Evolutionary conservation across 257 asterid genomes (phyloP).

Genomic region (Nicotiana noctiflora): DNA sequence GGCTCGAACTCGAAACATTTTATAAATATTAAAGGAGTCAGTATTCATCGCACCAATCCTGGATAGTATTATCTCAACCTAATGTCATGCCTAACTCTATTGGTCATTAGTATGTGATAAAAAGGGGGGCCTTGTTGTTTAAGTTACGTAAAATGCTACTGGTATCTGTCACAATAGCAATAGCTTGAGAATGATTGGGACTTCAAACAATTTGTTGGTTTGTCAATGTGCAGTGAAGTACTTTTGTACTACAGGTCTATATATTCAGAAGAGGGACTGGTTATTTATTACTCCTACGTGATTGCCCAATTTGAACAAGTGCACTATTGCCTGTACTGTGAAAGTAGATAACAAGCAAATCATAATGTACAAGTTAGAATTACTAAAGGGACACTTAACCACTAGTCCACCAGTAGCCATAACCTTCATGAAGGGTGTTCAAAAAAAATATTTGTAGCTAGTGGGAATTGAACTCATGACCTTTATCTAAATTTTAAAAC

Average conservation of each 20-base stretch:
- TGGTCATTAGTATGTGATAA: background rate
- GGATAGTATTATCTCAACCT: background rate
- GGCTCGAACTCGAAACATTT: too few species aligned
- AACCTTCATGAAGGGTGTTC: too few species aligned
- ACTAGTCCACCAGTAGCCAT: slow-evolving; percentile 13
- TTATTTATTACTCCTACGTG: background rate
- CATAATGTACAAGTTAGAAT: background rate
- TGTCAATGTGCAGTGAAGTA: background rate
- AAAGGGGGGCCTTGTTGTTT: background rate
- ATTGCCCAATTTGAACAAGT: background rate
- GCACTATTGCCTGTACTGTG: background rate
- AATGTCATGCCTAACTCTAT: background rate
- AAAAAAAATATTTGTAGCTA: too few species aligned
- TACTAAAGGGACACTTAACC: slow-evolving; percentile 35
- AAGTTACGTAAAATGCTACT: background rate
- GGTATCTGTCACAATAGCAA: background rate
- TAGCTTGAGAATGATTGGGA: background rate
- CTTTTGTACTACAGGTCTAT: background rate
- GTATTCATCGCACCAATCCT: too few species aligned
- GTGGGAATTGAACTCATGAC: too few species aligned
- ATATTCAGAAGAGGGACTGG: background rate
- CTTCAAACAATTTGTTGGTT: background rate
- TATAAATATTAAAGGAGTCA: too few species aligned
- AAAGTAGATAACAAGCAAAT: slow-evolving; percentile 14
- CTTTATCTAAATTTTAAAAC: too few species aligned